Evolutionary conservation across 1,284 basidiomycete genomes (phyloP).

Genomic region (Melampsora larici-populina): DNA sequence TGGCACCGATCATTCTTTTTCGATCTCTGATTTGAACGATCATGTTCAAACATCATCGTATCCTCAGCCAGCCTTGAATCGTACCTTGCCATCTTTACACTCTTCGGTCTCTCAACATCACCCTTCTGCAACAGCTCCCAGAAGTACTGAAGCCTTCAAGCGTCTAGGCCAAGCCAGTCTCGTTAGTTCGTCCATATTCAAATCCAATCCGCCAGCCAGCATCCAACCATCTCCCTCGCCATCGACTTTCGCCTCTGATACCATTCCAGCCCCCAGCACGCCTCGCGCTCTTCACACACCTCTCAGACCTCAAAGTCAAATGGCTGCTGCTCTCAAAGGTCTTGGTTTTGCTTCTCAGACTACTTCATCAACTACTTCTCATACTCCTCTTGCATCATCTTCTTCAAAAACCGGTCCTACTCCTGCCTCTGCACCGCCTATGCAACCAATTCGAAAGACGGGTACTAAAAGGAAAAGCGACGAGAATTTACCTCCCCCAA

Average conservation of each 20-base stretch:
- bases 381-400: not conserved
- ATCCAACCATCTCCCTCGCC: constrained; percentile 4
- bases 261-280: not conserved
- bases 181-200: constrained; percentile 38
- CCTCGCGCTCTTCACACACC: constrained; percentile 7
- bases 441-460: not conserved
- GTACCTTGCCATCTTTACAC: not conserved
- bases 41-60: no score
- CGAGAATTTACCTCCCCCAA: constrained; percentile 33
- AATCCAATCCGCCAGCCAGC: constrained; percentile 26
- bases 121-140: constrained; percentile 36
- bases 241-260: not conserved
- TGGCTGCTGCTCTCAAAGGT: constrained; percentile 36
- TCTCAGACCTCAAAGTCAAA: constrained; percentile 32
- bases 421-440: not conserved
- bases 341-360: constrained; percentile 22
- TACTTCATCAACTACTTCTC: constrained; percentile 3
- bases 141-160: constrained; percentile 41
- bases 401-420: not conserved
- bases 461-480: constrained; percentile 36
- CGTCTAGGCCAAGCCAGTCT: constrained; percentile 37
- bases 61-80: no score
- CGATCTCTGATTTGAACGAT: no score
- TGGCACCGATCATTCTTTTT: no score
- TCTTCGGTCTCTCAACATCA: not conserved